Evolutionary conservation across 2,329 filamentous ascomycete species (phyloP).

Genomic region (Aspergillus clavatus): DNA sequence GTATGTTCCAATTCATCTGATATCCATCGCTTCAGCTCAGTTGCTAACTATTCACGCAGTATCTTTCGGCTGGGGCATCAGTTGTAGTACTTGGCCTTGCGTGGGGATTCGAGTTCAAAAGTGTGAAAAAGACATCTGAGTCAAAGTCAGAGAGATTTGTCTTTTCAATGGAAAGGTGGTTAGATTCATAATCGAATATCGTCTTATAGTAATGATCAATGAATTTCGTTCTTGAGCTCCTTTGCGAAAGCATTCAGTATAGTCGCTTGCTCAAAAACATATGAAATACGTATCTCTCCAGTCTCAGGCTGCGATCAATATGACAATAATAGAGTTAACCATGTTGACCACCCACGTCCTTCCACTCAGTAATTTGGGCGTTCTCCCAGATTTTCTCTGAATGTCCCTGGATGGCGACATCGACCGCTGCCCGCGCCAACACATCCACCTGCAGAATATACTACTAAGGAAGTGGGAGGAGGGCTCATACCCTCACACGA

Average conservation of each 20-base stretch:
- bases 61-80: background rate
- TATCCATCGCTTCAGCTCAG: no score
- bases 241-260: background rate
- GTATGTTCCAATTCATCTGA: no score
- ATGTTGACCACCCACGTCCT: background rate
- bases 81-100: no score
- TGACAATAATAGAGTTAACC: background rate
- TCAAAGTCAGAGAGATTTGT: no score
- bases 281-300: background rate
- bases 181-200: no score
- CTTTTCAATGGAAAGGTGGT: no score
- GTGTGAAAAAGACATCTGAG: no score
- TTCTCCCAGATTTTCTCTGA: conserved; percentile 13
- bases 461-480: background rate
- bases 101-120: no score
- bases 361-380: background rate
- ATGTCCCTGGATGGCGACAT: conserved; percentile 14
- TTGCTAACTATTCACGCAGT: no score
- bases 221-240: no score
- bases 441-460: conserved; percentile 5
- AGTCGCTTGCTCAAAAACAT: background rate
- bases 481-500: conserved; percentile 12
- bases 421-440: conserved; percentile 11
- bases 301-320: background rate
- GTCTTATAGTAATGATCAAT: no score